Conservation (phyloP, 495 filamentous ascomycete species). For the Glarea lozoyensis region DNA sequence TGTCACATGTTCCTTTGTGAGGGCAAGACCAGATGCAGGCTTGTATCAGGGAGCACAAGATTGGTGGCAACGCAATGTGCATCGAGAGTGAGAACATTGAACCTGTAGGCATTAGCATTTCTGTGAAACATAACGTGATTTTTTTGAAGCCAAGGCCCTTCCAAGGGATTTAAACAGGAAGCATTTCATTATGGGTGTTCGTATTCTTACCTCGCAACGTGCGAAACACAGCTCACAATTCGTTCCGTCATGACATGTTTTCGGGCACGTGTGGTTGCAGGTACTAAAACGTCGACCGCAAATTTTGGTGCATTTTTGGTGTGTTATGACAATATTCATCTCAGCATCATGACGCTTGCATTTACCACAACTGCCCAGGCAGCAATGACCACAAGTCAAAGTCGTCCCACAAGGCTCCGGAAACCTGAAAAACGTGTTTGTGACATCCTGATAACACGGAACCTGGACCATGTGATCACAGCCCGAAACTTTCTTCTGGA, state of each 20-base stretch:
- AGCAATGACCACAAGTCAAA: slow-evolving; percentile 55
- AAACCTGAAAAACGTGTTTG: slow-evolving; percentile 32
- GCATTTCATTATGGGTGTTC: too few relatives aligned
- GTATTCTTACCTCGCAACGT: slow-evolving; percentile 51
- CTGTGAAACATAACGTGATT: too few relatives aligned
- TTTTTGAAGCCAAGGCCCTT: too few relatives aligned
- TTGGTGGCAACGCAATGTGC: slow-evolving; percentile 48
- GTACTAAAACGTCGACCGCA: slow-evolving; percentile 48
- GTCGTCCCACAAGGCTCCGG: slow-evolving; percentile 30
- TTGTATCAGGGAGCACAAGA: slow-evolving; percentile 58
- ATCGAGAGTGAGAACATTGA: slow-evolving; percentile 56
- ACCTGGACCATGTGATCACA: slow-evolving; percentile 47
- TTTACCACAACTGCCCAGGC: slow-evolving; percentile 37
- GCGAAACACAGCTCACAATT: slow-evolving; percentile 45
- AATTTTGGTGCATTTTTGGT: slow-evolving; percentile 38
- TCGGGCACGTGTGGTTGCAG: slow-evolving; percentile 49
- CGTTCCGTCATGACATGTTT: slow-evolving; percentile 42
- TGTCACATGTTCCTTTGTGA: slow-evolving; percentile 44
- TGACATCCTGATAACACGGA: slow-evolving; percentile 40
- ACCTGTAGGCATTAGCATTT: too few relatives aligned
- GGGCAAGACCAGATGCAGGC: slow-evolving; percentile 48
- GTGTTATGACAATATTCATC: slow-evolving; percentile 24
- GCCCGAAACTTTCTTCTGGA: slow-evolving; percentile 34
- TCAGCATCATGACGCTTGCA: slow-evolving; percentile 33
- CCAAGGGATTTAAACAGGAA: too few relatives aligned